Evolutionary conservation across 2,329 filamentous ascomycete species (phyloP).

Genomic region (Gnomoniopsis sp.): DNA sequence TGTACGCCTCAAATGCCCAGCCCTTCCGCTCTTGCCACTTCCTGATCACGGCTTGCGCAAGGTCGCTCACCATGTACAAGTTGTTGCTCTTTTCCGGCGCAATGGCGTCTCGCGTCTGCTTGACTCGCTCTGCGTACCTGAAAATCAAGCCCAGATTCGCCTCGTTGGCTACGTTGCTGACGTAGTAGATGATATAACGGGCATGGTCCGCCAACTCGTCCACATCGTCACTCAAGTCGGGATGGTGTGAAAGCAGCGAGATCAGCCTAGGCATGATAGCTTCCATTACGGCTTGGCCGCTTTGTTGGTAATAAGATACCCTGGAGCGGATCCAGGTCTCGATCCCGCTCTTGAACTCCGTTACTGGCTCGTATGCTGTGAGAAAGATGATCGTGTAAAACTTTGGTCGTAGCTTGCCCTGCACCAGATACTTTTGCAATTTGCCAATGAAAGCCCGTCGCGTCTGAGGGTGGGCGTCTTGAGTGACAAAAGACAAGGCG

Average conservation of each 20-base stretch:
- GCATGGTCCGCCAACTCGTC: conserved; percentile 77
- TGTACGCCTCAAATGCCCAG: conserved; percentile 82
- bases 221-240: conserved; percentile 70
- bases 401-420: conserved; percentile 64
- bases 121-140: conserved; percentile 88
- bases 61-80: conserved; percentile 83
- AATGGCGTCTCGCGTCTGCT: conserved; percentile 82
- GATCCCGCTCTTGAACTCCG: conserved; percentile 68
- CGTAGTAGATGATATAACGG: conserved; percentile 86
- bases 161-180: conserved; percentile 77
- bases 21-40: conserved; percentile 82
- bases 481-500: conserved; percentile 72
- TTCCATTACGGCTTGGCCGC: conserved; percentile 69
- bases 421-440: conserved; percentile 85
- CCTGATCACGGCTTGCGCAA: conserved; percentile 77
- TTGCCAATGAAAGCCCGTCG: conserved; percentile 77
- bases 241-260: conserved; percentile 88
- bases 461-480: conserved; percentile 72
- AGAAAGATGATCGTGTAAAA: conserved; percentile 92
- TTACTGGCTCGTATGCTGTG: conserved; percentile 82
- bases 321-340: conserved; percentile 88
- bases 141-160: conserved; percentile 85
- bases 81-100: conserved; percentile 64
- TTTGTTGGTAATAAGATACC: conserved; percentile 59
- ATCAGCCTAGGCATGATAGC: conserved; percentile 77